Evolutionary conservation across 148 eudicot species (phyloP).

Genomic region (Camellia japonica): DNA sequence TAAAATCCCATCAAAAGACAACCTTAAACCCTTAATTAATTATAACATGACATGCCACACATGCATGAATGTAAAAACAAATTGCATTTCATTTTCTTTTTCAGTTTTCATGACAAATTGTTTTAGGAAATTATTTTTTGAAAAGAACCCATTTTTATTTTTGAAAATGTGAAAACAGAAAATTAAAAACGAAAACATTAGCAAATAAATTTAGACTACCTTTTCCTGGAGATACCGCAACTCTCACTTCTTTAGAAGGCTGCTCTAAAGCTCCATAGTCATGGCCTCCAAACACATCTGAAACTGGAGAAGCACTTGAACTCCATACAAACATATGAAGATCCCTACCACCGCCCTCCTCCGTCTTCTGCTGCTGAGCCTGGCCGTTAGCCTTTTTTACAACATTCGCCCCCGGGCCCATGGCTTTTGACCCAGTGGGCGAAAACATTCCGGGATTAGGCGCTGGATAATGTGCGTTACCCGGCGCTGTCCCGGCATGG

Average conservation of each 20-base stretch:
- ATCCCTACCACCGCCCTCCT: constrained; percentile 52
- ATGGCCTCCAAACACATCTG: constrained; percentile 73
- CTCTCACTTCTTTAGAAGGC: constrained; percentile 53
- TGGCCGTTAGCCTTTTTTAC: constrained; percentile 37
- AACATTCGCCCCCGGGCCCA: constrained; percentile 1
- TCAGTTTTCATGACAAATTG: no score
- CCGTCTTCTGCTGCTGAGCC: constrained; percentile 7
- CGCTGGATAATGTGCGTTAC: constrained; percentile 53
- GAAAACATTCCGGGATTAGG: constrained; percentile 92
- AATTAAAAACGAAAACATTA: not conserved
- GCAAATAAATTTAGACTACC: constrained; percentile 26
- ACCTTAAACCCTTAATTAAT: no score
- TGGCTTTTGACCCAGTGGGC: constrained; percentile 38
- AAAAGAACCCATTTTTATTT: not conserved
- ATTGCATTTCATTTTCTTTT: no score
- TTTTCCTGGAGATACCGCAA: constrained; percentile 65
- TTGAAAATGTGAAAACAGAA: no score
- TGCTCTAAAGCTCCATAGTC: constrained; percentile 50
- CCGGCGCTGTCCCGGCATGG: constrained; percentile 10
- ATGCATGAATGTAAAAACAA: no score
- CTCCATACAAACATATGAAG: constrained; percentile 91
- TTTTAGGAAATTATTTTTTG: no score
- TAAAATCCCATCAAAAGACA: no score
- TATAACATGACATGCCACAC: no score
- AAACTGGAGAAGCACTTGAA: constrained; percentile 75